Conservation (phyloP, 805 yeast species). For the Wickerhamiella nectarea region DNA sequence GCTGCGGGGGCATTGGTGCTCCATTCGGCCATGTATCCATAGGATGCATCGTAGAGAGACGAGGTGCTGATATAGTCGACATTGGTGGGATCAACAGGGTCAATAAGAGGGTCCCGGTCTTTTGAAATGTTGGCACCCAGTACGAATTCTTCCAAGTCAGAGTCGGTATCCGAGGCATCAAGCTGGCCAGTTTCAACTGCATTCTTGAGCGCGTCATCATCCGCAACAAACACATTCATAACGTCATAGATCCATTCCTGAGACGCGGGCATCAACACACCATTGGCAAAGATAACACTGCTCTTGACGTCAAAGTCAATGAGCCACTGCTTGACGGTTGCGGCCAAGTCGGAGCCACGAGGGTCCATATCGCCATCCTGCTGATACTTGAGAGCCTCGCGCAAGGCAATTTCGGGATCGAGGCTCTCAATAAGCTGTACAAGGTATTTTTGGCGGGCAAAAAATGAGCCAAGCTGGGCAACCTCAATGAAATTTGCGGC, state of each 20-base stretch:
- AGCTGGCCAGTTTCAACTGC: conserved; percentile 23
- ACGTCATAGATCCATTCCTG: conserved; percentile 21
- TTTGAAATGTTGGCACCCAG: conserved; percentile 29
- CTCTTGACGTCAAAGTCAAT: conserved; percentile 27
- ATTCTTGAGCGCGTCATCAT: conserved; percentile 28
- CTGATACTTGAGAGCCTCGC: conserved; percentile 13
- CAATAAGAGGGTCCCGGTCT: conserved; percentile 36
- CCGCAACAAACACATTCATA: conserved; percentile 31
- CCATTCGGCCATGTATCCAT: conserved; percentile 6
- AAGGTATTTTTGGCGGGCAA: conserved; percentile 16
- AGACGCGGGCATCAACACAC: conserved; percentile 25
- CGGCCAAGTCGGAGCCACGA: conserved; percentile 5
- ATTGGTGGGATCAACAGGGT: conserved; percentile 34
- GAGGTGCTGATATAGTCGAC: conserved; percentile 23
- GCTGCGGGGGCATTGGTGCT: background rate
- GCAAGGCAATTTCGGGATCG: conserved; percentile 12
- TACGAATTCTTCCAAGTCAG: conserved; percentile 26
- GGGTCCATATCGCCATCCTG: conserved; percentile 3
- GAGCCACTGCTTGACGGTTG: conserved; percentile 21
- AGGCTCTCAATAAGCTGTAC: conserved; percentile 11
- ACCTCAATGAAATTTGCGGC: conserved; percentile 17
- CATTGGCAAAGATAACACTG: conserved; percentile 57
- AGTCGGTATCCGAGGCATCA: conserved; percentile 13
- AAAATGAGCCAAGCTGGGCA: conserved; percentile 13
- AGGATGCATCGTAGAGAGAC: conserved; percentile 1